Base-by-base conservation (phyloP, 108 stramenopile species). In the Stephanodiscus triporus region DNA sequence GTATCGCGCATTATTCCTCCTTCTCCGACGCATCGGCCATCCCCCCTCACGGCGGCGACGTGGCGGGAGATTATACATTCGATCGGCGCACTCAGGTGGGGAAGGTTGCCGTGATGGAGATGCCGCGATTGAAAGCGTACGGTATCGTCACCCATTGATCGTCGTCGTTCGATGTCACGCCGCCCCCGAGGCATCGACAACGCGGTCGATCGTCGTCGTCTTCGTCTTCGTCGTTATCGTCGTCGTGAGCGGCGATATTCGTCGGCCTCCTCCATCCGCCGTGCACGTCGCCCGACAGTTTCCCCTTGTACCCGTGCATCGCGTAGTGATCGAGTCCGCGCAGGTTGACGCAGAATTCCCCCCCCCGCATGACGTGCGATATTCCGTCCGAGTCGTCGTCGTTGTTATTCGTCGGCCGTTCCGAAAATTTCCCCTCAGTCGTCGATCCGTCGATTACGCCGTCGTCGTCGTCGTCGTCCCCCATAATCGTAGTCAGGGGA, bases 251-350 rank as follows among this genome's bases (percentile, higher is more conserved):
- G n/a, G n/a, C n/a, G n/a, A n/a, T n/a, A n/a, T n/a, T n/a, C 43
- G 43, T 3, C 29, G 65, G 51, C 42, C 81, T 75, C 37, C 36
- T 69, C 71, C 72, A 77, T 72, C 77, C 78, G 9, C 82, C 77
- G 24, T 56, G 62, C 7, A 51, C 26, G 75, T 77, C 78, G 19
- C 74, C 78, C 49, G 74, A 77, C 38, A 72, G 19, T 14, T 49
- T 75, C 0, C 90, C 88, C 68, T 95, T 95, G 83, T 91, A 95
- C 1, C 94, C 94, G 64, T 82, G 79, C 50, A 77, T 62, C 27
- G 80, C 56, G 63, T 95, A 95, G 49, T 95, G 94, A 6, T 87
- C 73, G 20, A 95, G 47, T 2, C 88, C 94, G 61, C 77, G 53
- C 0, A 88, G 65, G 63, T 86, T 84, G 23, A 88, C 91, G 38